Percentiles rank a stretch among this genome's conserved stretches.
These are phyloP conservation scores for Gossypium thurberi DNA, from an alignment of 345 rosid species.

Conservation along the genomic window DNA sequence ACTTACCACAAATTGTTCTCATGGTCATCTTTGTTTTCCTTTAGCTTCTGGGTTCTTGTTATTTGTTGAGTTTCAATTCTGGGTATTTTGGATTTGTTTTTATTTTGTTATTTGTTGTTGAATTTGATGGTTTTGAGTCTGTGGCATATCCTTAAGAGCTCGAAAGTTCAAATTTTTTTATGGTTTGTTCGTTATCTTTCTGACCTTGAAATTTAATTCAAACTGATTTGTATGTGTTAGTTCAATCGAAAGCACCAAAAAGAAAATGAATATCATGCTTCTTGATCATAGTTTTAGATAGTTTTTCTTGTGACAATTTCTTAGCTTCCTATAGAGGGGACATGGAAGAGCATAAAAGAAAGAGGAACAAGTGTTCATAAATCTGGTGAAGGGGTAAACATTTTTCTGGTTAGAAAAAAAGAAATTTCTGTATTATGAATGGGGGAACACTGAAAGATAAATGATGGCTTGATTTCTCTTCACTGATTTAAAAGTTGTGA, in stretches of 20 bases:
- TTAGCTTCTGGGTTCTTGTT: background rate
- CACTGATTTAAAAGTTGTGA: background rate
- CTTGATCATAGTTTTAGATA: background rate
- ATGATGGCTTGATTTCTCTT: background rate
- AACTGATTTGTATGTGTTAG: background rate
- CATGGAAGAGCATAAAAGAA: background rate
- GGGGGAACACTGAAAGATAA: background rate
- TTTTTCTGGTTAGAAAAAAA: background rate
- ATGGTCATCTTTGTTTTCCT: background rate
- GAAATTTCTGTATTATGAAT: background rate
- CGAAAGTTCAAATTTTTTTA: background rate
- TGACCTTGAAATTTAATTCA: background rate
- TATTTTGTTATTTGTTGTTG: background rate
- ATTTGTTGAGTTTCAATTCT: background rate
- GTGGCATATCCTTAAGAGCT: background rate
- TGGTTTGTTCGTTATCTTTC: background rate
- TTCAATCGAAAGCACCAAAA: background rate
- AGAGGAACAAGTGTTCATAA: background rate
- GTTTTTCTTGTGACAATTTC: background rate
- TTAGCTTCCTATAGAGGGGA: background rate
- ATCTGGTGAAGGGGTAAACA: background rate
- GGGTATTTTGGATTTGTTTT: slow-evolving; percentile 5
- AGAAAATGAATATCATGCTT: background rate
- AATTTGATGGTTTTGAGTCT: background rate
- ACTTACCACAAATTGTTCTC: background rate